phyloP scores from a whole-genome alignment of 768 basidiomycete species.

The Calvatia gigantea region DNA sequence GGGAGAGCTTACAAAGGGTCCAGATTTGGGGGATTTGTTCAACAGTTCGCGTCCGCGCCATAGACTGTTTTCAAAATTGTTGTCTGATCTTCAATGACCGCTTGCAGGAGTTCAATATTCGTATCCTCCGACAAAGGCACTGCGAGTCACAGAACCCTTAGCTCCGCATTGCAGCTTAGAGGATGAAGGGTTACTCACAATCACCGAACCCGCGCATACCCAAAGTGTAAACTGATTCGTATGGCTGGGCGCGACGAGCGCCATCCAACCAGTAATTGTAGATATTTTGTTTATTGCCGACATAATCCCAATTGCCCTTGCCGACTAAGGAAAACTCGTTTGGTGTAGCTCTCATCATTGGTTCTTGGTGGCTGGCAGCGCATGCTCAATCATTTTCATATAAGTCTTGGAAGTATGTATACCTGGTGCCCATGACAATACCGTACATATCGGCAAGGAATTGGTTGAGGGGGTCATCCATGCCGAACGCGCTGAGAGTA shows the following conservation, averaged over 20 bases:
- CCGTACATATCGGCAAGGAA: conserved; percentile 59
- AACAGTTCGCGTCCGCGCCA: conserved; percentile 34
- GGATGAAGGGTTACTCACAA: conserved; percentile 24
- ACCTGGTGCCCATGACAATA: conserved; percentile 69
- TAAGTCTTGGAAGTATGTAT: not conserved
- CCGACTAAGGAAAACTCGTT: conserved; percentile 60
- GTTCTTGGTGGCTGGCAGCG: conserved; percentile 56
- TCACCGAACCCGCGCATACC: conserved; percentile 67
- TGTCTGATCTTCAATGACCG: conserved; percentile 58
- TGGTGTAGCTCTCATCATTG: conserved; percentile 69
- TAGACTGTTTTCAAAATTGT: conserved; percentile 51
- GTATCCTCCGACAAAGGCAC: conserved; percentile 47
- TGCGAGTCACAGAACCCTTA: conserved; percentile 15
- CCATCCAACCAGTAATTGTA: conserved; percentile 61
- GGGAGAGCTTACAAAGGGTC: conserved; percentile 43
- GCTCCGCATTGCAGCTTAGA: not conserved
- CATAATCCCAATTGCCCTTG: conserved; percentile 59
- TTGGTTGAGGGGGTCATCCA: conserved; percentile 60
- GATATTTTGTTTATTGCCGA: conserved; percentile 47
- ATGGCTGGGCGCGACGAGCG: conserved; percentile 50
- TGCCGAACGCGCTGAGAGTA: conserved; percentile 39
- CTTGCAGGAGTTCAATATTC: conserved; percentile 46
- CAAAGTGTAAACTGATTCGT: conserved; percentile 59
- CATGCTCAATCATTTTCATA: not conserved
- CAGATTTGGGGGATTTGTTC: conserved; percentile 60